Evolutionary conservation across 202 grass and related monocot species (phyloP).

Genomic region (Saccharum hybrid): DNA sequence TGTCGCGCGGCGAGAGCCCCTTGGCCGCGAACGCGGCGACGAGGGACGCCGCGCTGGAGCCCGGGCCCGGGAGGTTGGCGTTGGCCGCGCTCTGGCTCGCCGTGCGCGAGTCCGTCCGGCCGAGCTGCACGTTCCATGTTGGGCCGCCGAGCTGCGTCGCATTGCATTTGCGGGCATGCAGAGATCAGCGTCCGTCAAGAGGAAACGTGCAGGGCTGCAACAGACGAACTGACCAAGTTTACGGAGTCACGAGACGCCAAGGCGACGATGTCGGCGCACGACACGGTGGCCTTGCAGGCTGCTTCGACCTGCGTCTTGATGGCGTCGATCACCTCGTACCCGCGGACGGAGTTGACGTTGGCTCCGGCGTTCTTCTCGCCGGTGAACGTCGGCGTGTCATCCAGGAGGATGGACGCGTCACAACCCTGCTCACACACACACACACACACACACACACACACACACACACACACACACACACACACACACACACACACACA

Average conservation of each 20-base stretch:
- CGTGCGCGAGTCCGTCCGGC: conserved; percentile 65
- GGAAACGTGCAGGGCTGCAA: not conserved
- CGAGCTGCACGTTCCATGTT: conserved; percentile 69
- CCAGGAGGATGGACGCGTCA: conserved; percentile 73
- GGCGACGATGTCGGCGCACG: conserved; percentile 80
- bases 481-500: too few species aligned
- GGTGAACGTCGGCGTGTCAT: conserved; percentile 65
- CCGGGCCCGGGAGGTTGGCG: conserved; percentile 72
- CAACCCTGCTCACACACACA: conserved; percentile 45
- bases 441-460: too few species aligned
- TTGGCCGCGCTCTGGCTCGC: conserved; percentile 73
- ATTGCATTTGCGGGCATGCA: not conserved
- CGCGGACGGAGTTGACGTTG: conserved; percentile 75
- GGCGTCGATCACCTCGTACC: conserved; percentile 73
- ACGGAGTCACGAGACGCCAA: conserved; percentile 72
- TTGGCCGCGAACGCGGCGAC: conserved; percentile 62
- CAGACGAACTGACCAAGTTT: conserved; percentile 36
- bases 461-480: too few species aligned
- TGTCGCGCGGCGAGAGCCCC: conserved; percentile 70
- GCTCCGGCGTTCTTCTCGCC: conserved; percentile 78
- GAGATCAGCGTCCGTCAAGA: not conserved
- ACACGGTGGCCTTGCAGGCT: conserved; percentile 61
- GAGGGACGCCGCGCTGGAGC: conserved; percentile 56
- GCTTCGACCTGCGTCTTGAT: conserved; percentile 65
- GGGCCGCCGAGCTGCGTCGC: conserved; percentile 69